Percentiles rank a stretch among this genome's conserved stretches.
Conservation (phyloP, 257 asterid genomes). For the Fraxinus excelsior region DNA sequence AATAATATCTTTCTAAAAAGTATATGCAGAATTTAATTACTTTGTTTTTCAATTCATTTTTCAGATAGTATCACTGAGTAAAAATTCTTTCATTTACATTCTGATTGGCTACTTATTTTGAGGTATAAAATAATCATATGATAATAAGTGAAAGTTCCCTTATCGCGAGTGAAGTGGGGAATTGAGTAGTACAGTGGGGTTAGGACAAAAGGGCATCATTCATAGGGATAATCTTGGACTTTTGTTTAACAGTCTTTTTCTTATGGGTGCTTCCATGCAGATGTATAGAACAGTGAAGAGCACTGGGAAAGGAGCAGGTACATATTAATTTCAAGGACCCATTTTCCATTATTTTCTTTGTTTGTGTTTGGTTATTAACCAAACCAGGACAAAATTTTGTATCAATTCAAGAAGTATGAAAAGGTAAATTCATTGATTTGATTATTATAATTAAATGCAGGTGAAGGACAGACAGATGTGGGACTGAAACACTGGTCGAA, state of each 20-base stretch:
- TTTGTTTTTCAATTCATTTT: too few relatives aligned
- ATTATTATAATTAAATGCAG: constrained; percentile 28
- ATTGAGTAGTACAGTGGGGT: constrained; percentile 30
- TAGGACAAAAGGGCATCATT: constrained; percentile 64
- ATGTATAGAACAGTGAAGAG: constrained; percentile 98
- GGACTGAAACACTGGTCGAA: constrained; percentile 33
- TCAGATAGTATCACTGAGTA: not conserved
- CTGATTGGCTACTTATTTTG: not conserved
- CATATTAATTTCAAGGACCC: constrained; percentile 33
- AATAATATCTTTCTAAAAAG: not conserved
- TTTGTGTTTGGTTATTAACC: too few relatives aligned
- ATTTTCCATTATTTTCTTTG: constrained; percentile 31
- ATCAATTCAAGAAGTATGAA: constrained; percentile 14
- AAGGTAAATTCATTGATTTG: constrained; percentile 14
- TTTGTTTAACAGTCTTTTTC: constrained; percentile 18
- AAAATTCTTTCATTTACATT: not conserved
- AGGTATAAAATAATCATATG: not conserved
- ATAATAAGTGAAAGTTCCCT: not conserved
- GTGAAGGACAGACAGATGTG: constrained; percentile 34
- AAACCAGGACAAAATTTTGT: constrained; percentile 9
- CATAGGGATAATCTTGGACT: constrained; percentile 37
- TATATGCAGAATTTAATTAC: too few relatives aligned
- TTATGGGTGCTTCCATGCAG: constrained; percentile 58
- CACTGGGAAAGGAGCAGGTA: constrained; percentile 83
- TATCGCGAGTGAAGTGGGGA: too few relatives aligned